A percentile compares a stretch with the other conserved stretches of the same genome.
Conservation (phyloP, 1,284 basidiomycete genomes). For the Ceratorhiza oryzae-sativae region DNA sequence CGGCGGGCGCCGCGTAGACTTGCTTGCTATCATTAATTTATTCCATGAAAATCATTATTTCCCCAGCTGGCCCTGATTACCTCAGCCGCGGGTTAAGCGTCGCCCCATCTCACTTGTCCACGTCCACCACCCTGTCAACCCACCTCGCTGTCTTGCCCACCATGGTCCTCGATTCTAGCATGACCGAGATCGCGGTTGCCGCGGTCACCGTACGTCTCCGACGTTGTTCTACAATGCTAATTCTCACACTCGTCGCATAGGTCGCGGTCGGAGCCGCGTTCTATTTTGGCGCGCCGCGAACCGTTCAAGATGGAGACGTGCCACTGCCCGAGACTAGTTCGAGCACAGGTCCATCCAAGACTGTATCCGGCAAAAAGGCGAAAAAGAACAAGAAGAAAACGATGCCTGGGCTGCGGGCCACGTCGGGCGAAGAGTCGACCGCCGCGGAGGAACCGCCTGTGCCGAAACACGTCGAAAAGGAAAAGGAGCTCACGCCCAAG, state of each 20-base stretch:
- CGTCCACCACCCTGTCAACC: constrained; percentile 13
- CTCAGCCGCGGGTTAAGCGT: constrained; percentile 4
- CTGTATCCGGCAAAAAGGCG: constrained; percentile 19
- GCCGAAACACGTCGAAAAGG: constrained; percentile 28
- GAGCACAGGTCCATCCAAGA: background rate
- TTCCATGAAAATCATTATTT: constrained; percentile 4
- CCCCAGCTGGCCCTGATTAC: constrained; percentile 18
- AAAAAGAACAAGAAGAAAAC: constrained; percentile 41
- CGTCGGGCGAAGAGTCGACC: constrained; percentile 39
- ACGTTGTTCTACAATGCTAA: background rate
- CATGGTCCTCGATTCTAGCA: constrained; percentile 36
- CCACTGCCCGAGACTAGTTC: background rate
- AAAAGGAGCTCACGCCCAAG: constrained; percentile 40
- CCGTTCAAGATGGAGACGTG: background rate
- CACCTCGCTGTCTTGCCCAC: background rate
- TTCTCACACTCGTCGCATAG: constrained; percentile 2
- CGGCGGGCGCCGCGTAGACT: background rate
- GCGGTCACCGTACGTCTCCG: constrained; percentile 17
- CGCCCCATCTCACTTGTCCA: constrained; percentile 31
- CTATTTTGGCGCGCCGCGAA: constrained; percentile 33
- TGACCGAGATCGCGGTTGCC: constrained; percentile 35
- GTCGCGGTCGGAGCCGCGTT: constrained; percentile 38
- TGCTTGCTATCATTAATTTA: constrained; percentile 26
- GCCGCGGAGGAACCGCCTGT: constrained; percentile 35
- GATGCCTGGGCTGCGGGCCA: constrained; percentile 36